These are phyloP conservation scores for Perkinsus marinus DNA, from an alignment of 169 alveolate genomes.

Conservation along the genomic window DNA sequence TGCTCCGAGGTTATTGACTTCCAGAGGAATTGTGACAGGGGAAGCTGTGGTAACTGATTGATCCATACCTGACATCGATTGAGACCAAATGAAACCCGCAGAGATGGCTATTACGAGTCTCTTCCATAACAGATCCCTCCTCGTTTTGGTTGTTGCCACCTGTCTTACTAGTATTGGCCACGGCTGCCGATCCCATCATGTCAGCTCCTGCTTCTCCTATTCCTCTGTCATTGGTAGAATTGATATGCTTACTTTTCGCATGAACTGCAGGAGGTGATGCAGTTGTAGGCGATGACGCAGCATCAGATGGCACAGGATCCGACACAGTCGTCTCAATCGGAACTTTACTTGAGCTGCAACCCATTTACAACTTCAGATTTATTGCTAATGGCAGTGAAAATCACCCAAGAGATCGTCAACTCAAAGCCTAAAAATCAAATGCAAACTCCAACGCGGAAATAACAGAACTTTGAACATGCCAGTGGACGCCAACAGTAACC, in stretches of 20 bases:
- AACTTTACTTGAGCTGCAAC: neutral
- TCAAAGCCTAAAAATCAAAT: neutral
- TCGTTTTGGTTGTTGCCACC: neutral
- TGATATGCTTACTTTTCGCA: neutral
- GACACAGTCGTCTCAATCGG: neutral
- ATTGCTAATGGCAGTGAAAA: neutral
- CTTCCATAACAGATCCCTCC: neutral
- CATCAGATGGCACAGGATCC: neutral
- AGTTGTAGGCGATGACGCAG: neutral
- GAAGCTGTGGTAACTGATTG: neutral
- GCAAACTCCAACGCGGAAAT: neutral
- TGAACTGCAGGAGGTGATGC: neutral
- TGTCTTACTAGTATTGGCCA: neutral
- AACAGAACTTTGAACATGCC: too few relatives aligned
- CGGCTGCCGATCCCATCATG: neutral
- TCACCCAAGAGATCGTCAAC: neutral
- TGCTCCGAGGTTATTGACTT: neutral
- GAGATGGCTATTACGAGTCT: neutral
- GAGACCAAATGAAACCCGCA: neutral
- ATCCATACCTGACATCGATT: neutral
- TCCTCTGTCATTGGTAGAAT: neutral
- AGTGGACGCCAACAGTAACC: neutral
- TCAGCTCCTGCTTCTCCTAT: neutral
- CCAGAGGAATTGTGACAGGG: neutral
- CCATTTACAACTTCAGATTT: neutral